Percentiles rank a stretch among this genome's conserved stretches.
phyloP scores from a whole-genome alignment of 257 asterid species.

The Solanum commersonii region DNA sequence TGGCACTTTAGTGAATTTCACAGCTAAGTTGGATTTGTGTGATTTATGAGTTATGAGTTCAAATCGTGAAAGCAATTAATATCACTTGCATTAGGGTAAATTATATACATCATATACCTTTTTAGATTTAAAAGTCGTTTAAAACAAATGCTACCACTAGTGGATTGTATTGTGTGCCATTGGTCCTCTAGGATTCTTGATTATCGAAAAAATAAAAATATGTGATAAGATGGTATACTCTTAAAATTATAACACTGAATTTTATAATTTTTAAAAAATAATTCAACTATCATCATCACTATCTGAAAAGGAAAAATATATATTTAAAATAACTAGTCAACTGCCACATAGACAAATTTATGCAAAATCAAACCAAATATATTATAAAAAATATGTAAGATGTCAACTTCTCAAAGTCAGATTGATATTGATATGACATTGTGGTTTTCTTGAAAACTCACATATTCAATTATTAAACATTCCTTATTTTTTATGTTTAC shows the following conservation, averaged over 20 bases:
- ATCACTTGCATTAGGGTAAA: too few species aligned
- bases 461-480: too few species aligned
- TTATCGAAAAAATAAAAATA: too few species aligned
- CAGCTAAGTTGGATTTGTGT: neutral
- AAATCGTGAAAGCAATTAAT: neutral
- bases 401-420: neutral
- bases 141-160: neutral
- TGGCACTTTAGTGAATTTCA: neutral
- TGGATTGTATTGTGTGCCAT: neutral
- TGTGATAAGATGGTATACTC: neutral
- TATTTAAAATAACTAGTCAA: neutral
- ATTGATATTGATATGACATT: neutral
- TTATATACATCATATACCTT: neutral
- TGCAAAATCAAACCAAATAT: neutral
- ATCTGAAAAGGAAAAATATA: neutral
- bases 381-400: neutral
- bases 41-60: neutral
- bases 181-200: neutral
- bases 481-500: neutral
- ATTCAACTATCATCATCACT: neutral
- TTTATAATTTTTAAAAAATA: too few species aligned
- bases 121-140: neutral
- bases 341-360: neutral
- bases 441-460: neutral
- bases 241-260: neutral